These are phyloP conservation scores for Pseudogymnoascus destructans DNA, from an alignment of 2,329 filamentous ascomycete species.

Conservation along the genomic window DNA sequence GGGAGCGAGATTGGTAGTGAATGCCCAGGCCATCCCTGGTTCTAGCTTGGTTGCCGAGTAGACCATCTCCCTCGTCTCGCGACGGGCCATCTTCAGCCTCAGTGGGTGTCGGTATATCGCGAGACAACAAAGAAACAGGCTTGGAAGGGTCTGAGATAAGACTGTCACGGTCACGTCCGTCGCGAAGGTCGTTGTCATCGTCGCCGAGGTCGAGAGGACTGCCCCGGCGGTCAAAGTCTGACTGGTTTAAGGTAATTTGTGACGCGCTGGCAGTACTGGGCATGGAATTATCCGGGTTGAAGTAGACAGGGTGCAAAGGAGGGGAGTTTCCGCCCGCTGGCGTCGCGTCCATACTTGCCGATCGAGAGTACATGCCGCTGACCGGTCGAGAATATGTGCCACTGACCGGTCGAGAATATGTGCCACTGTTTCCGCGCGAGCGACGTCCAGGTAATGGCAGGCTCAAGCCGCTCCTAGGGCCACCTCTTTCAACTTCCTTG, in stretches of 20 bases:
- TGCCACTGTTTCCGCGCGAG: slow-evolving; percentile 1
- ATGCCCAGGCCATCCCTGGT: not conserved
- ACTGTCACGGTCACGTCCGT: not conserved
- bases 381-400: slow-evolving; percentile 5
- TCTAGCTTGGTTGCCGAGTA: slow-evolving; percentile 1
- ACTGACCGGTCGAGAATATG: slow-evolving; percentile 5
- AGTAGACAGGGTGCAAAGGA: not conserved
- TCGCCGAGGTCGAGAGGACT: not conserved
- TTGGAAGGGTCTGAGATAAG: not conserved
- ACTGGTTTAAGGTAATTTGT: not conserved
- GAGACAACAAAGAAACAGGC: not conserved
- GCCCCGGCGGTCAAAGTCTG: not conserved
- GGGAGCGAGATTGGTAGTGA: slow-evolving; percentile 2
- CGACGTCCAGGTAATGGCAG: not conserved
- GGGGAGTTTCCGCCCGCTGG: not conserved
- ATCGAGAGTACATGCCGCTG: slow-evolving; percentile 1
- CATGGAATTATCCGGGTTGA: not conserved
- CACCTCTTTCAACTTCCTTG: slow-evolving; percentile 19
- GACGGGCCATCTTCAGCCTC: not conserved
- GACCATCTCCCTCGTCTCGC: not conserved
- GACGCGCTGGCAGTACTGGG: not conserved
- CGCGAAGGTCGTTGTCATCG: not conserved
- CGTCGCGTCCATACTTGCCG: not conserved
- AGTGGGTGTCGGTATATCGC: not conserved
- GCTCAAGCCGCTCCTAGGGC: not conserved